Base-by-base conservation (phyloP, 2,329 filamentous ascomycete species). In the Orbilia blumenaviensis region DNA sequence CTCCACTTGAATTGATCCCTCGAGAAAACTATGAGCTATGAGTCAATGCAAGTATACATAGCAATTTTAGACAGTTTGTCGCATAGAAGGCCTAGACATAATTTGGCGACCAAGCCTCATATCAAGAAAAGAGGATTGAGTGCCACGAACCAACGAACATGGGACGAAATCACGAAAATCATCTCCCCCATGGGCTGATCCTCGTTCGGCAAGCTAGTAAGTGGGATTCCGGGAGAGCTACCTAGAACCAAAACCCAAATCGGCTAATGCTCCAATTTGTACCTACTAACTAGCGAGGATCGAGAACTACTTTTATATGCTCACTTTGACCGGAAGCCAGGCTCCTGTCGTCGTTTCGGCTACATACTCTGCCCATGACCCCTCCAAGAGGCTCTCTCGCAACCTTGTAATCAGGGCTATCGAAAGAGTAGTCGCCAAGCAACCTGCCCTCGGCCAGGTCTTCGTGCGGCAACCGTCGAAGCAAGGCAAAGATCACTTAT, bases 221-320 rank as follows among this genome's bases (percentile, higher is more conserved):
- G 27, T 42, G n/a, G n/a, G n/a, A 18, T 8, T 16, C 29, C 29
- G 10, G 10, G n/a, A n/a, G n/a, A n/a, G n/a, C n/a, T n/a, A n/a
- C n/a, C n/a, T n/a, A 18, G 10, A 44, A 27, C 32, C 16, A 61
- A 27, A 44, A 18, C 12, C 21, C 14, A 44, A 12, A n/a, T 21
- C 16, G 2, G 16, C n/a, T 12, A 18, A 27, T 29, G 29, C n/a
- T n/a, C 46, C 23, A 2, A 29, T 34, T 16, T 29, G 18, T 29
- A 1, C 14, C 1, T 34, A 16, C 8, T 27, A 67, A 50, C 25
- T 16, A 67, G n/a, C n/a, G n/a, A n/a, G 44, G 9, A 52, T 67
- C 41, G 63, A 67, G 14, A 67, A 67, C 14, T 67, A 48, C 38
- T 67, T 41, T 25, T 67, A 56, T 16, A 23, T 67, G 27, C 3